Conservation (phyloP, 768 basidiomycete species). For the Boletus subparvulus region DNA sequence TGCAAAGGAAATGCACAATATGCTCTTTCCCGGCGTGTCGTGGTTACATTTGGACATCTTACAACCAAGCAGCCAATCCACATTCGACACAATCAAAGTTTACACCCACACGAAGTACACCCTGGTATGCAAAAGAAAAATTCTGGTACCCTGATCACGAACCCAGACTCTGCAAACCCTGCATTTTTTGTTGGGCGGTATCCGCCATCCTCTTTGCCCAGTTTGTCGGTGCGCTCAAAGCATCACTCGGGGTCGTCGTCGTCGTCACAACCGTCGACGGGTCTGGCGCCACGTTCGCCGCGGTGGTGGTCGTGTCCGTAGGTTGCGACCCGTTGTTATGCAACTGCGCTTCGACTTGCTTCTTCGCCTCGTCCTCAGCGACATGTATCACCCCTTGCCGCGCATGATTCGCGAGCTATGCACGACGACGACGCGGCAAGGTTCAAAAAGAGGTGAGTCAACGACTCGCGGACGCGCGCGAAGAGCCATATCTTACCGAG, state of each 20-base stretch:
- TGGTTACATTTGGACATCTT: too few species aligned
- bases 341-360: constrained; percentile 2
- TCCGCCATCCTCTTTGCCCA: constrained; percentile 19
- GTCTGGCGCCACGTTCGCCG: not conserved
- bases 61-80: too few species aligned
- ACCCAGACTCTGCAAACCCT: constrained; percentile 4
- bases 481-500: not conserved
- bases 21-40: too few species aligned
- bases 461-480: too few species aligned
- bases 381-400: constrained; percentile 8
- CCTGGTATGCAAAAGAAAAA: not conserved
- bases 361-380: constrained; percentile 10
- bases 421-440: not conserved
- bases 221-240: constrained; percentile 3
- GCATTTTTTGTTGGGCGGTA: constrained; percentile 13
- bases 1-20: too few species aligned
- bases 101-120: too few species aligned
- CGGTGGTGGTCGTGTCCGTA: not conserved
- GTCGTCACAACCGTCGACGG: not conserved
- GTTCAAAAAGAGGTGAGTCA: too few species aligned
- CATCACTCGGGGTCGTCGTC: not conserved
- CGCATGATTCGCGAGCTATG: not conserved
- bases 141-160: not conserved
- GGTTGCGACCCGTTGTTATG: constrained; percentile 1
- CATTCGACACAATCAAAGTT: too few species aligned